Conservation (phyloP, 805 yeast species). For the Yamadazyma nakazawae region DNA sequence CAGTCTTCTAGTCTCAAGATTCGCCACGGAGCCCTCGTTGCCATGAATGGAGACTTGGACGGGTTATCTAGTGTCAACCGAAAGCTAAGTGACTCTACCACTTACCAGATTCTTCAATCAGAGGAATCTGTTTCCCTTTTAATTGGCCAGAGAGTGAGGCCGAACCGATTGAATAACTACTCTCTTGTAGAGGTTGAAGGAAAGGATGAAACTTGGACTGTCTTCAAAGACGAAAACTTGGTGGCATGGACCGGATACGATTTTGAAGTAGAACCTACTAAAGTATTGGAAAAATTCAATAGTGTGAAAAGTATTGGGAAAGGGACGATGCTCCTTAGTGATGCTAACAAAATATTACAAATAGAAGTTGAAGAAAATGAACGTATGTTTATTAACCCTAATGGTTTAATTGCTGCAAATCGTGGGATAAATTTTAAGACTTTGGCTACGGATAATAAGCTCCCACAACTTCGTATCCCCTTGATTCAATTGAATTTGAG, state of each 20-base stretch:
- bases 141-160: conserved; percentile 26
- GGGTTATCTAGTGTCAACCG: conserved; percentile 10
- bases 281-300: conserved; percentile 19
- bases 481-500: neutral
- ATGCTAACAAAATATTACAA: conserved; percentile 38
- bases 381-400: conserved; percentile 35
- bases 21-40: conserved; percentile 34
- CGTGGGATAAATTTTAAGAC: conserved; percentile 2
- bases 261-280: conserved; percentile 20
- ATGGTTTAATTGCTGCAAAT: conserved; percentile 37
- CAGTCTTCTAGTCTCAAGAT: conserved; percentile 22
- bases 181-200: conserved; percentile 35
- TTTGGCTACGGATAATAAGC: conserved; percentile 3
- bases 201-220: conserved; percentile 41
- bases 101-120: conserved; percentile 14
- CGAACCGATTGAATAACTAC: conserved; percentile 25
- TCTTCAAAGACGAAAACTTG: conserved; percentile 32
- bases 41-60: conserved; percentile 39
- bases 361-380: conserved; percentile 35
- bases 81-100: conserved; percentile 10
- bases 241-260: conserved; percentile 49
- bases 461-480: conserved; percentile 2
- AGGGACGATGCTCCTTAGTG: conserved; percentile 39
- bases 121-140: conserved; percentile 19
- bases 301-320: conserved; percentile 31